These are phyloP conservation scores for Purshia tridentata DNA, from an alignment of 306 rosid genomes.

Conservation along the genomic window DNA sequence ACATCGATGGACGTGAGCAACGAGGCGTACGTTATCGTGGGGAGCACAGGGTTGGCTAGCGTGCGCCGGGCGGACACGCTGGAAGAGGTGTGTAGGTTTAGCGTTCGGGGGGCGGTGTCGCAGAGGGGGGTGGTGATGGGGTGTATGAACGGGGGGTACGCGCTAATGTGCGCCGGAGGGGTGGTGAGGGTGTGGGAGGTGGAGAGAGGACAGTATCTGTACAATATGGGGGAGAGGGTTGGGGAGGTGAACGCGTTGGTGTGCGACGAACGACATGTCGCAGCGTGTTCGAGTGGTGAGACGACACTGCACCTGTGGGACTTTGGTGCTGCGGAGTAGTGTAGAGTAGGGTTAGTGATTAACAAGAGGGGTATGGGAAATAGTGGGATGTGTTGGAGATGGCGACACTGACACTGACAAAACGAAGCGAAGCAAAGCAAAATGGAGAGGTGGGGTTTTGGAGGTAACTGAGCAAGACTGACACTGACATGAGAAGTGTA, in stretches of 20 bases:
- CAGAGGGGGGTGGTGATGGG: constrained; percentile 45
- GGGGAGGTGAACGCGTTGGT: constrained; percentile 46
- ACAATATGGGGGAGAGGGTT: constrained; percentile 15
- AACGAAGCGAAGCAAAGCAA: background rate
- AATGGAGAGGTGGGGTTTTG: background rate
- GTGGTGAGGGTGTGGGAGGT: constrained; percentile 59
- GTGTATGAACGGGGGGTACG: constrained; percentile 58
- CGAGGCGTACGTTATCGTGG: constrained; percentile 44
- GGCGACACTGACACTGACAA: constrained; percentile 10
- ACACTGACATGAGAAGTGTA: constrained; percentile 9
- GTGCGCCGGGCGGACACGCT: constrained; percentile 47
- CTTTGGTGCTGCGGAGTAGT: constrained; percentile 44
- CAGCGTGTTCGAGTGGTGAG: constrained; percentile 27
- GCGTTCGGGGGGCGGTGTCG: constrained; percentile 23
- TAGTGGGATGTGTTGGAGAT: background rate
- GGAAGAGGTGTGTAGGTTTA: constrained; percentile 50
- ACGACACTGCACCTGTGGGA: constrained; percentile 59
- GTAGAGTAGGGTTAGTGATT: background rate
- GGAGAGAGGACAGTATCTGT: constrained; percentile 20
- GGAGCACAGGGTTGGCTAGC: constrained; percentile 38
- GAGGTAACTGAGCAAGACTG: background rate
- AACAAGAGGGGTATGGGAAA: background rate
- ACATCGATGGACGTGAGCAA: constrained; percentile 50
- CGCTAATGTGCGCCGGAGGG: constrained; percentile 43
- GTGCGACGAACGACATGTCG: constrained; percentile 67